Evolutionary conservation across 371 early-diverging fungal species (phyloP).

Genomic region (Mucor irregularis): DNA sequence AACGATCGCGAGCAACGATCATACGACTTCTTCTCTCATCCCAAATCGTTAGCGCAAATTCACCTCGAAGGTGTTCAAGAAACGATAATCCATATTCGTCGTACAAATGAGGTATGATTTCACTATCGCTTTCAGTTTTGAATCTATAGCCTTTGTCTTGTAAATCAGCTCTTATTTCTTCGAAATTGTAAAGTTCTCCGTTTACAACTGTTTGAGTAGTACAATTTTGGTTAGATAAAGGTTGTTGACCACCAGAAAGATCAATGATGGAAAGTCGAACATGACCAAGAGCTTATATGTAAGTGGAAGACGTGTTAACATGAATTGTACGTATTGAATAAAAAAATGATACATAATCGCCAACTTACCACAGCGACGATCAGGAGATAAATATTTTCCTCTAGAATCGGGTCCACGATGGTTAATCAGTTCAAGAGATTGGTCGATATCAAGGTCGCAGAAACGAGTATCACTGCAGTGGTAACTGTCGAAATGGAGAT

Average conservation of each 20-base stretch:
- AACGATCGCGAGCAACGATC: constrained; percentile 93
- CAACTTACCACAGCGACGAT: constrained; percentile 27
- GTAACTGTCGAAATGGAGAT: constrained; percentile 21
- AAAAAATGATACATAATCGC: not conserved
- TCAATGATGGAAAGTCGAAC: constrained; percentile 26
- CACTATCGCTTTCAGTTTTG: constrained; percentile 96
- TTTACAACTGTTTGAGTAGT: constrained; percentile 85
- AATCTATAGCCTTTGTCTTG: constrained; percentile 65
- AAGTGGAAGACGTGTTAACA: not conserved
- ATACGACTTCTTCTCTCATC: constrained; percentile 82
- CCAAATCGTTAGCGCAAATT: constrained; percentile 92
- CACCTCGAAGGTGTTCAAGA: constrained; percentile 86
- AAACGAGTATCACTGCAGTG: not conserved
- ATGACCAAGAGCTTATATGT: constrained; percentile 15
- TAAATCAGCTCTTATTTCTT: constrained; percentile 73
- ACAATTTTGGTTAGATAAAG: constrained; percentile 88
- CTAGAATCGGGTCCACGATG: constrained; percentile 26
- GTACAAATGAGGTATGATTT: constrained; percentile 83
- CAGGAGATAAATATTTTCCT: constrained; percentile 13
- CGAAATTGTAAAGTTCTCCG: constrained; percentile 98
- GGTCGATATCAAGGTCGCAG: constrained; percentile 18
- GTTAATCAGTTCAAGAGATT: constrained; percentile 15
- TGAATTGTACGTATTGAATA: no score
- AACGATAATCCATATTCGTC: constrained; percentile 80
- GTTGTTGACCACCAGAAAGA: constrained; percentile 59